Base-by-base conservation (phyloP, 352 stramenopile genomes). In the Phytophthora kernoviae region DNA sequence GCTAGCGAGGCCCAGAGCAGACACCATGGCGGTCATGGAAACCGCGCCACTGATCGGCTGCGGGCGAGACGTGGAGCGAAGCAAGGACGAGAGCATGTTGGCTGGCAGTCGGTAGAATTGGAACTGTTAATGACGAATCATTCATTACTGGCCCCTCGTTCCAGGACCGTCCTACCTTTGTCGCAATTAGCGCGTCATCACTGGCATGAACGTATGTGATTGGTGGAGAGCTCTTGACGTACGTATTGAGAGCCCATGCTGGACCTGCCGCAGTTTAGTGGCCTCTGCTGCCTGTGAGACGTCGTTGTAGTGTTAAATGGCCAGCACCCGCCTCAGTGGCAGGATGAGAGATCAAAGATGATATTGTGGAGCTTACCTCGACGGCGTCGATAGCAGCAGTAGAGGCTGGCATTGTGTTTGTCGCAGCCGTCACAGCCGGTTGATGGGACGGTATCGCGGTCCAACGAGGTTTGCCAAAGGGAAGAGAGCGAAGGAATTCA, bases 21-120 rank as follows among this genome's bases (percentile, higher is more conserved):
- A 79, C 15, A 65, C 58, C 51, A 76, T 65, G 18, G 62, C 67
- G 27, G 71, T 75, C 22, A 43, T 45, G 18, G 71, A 75, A 7
- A 59, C 58, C 15, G 58, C 66, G 18, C 33, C 46, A 39, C 45
- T 59, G 8, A 62, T 12, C 26, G 52, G 61, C 40, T 68, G 24
- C 37, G 40, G 49, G 42, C 49, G 46, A 17, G 53, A 64, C 1
- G 53, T 24, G 18, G 57, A 73, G 44, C 67, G 71, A 42, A 77
- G 53, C 8, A 53, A 30, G 2, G 67, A 73, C 1, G 67, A 61
- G 20, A 77, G 65, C 67, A 79, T 79, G 4, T 10, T 49, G 26
- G n/a, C 15, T 50, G 17, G 15, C 15, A 51, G 32, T 37, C 18
- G 54, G 55, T n/a, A 53, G 22, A 67, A 54, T 48, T 60, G 40